phyloP scores from a whole-genome alignment of 768 basidiomycete genomes.

The Candolleomyces efflorescens region DNA sequence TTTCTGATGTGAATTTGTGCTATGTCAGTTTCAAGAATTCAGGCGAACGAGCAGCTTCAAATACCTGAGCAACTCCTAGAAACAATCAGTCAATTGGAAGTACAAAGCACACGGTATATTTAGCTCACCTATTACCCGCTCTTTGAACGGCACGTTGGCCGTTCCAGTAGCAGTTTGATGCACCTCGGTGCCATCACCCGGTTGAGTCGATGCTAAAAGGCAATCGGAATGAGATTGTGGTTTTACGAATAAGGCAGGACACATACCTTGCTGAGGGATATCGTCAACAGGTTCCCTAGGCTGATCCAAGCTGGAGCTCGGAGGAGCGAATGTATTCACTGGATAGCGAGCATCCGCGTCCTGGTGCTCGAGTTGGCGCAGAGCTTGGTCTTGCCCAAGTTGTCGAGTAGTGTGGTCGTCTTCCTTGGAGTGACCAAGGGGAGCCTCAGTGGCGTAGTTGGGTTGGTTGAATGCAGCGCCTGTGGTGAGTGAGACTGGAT shows the following conservation, averaged over 20 bases:
- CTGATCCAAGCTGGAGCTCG: conserved; percentile 11
- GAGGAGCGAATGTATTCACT: conserved; percentile 5
- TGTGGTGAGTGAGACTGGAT: background rate
- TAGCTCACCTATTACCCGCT: conserved; percentile 49
- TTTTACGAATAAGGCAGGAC: too few relatives aligned
- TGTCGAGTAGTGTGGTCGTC: background rate
- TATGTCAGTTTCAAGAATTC: background rate
- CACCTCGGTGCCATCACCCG: conserved; percentile 31
- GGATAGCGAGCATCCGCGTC: background rate
- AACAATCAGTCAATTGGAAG: background rate
- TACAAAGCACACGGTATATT: background rate
- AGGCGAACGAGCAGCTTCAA: background rate
- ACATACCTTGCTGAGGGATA: conserved; percentile 35
- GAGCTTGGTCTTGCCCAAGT: background rate
- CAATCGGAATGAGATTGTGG: too few relatives aligned
- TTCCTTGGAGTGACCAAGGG: too few relatives aligned
- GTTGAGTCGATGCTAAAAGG: conserved; percentile 29
- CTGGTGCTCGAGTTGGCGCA: background rate
- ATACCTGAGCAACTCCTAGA: conserved; percentile 39
- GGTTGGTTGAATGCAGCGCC: too few relatives aligned
- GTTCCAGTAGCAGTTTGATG: conserved; percentile 14
- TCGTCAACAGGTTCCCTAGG: conserved; percentile 15
- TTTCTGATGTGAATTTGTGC: conserved; percentile 22
- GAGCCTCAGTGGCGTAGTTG: too few relatives aligned
- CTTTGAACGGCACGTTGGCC: conserved; percentile 49